These are phyloP conservation scores for Elaeis oleifera DNA, from an alignment of 202 grass and related monocot species.

Conservation along the genomic window DNA sequence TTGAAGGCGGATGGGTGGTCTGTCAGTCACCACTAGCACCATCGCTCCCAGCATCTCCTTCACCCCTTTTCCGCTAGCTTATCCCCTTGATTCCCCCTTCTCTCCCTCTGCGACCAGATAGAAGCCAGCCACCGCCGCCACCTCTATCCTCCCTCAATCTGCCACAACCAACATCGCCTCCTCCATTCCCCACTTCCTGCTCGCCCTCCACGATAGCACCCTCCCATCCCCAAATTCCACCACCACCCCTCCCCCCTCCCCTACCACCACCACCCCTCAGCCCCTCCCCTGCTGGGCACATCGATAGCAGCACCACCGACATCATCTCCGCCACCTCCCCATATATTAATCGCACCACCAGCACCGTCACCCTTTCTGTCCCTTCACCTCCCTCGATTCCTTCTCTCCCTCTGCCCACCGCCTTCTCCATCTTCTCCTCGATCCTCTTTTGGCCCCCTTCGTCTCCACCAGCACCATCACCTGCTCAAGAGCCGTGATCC, in stretches of 20 bases:
- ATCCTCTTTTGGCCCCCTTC: conserved; percentile 38
- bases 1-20: no score
- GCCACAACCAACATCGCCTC: conserved; percentile 61
- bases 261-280: conserved; percentile 32
- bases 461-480: conserved; percentile 45
- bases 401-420: conserved; percentile 20
- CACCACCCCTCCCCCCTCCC: conserved; percentile 49
- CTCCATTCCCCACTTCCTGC: conserved; percentile 14
- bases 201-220: conserved; percentile 47
- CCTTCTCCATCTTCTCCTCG: conserved; percentile 52
- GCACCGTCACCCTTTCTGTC: conserved; percentile 13
- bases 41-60: conserved; percentile 30
- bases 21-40: conserved; percentile 39
- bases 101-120: conserved; percentile 60
- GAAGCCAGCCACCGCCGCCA: conserved; percentile 32
- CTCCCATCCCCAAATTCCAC: conserved; percentile 41
- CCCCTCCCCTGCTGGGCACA: conserved; percentile 44
- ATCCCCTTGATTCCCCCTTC: conserved; percentile 27
- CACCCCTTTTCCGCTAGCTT: conserved; percentile 38
- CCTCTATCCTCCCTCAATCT: conserved; percentile 34
- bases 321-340: conserved; percentile 62
- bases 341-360: conserved; percentile 55
- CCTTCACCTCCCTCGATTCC: neutral
- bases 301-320: conserved; percentile 56
- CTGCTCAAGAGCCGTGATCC: conserved; percentile 40